phyloP scores from a whole-genome alignment of 176 grass and related monocot species.

The Hsuehochloa calcarea region DNA sequence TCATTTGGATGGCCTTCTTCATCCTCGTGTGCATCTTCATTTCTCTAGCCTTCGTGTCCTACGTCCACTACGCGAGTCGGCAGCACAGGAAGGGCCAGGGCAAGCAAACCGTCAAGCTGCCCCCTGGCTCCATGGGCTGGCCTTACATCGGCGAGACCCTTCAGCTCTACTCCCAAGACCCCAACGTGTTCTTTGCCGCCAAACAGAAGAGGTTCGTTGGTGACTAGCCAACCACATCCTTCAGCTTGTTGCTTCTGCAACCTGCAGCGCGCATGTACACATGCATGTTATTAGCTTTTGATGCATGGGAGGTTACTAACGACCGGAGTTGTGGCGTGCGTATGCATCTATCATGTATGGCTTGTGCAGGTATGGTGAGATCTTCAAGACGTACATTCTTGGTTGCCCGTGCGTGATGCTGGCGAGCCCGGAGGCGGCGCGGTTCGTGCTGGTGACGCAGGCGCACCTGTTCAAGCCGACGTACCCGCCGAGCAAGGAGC shows the following conservation, averaged over 20 bases:
- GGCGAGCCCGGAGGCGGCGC: constrained; percentile 90
- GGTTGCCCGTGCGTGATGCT: constrained; percentile 98
- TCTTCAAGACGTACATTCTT: constrained; percentile 85
- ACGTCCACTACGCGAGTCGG: constrained; percentile 1
- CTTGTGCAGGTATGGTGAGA: constrained; percentile 72
- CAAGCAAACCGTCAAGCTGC: constrained; percentile 38
- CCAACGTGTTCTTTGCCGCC: constrained; percentile 74
- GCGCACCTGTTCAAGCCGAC: constrained; percentile 87
- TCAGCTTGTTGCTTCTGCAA: background rate
- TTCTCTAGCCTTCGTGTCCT: constrained; percentile 12
- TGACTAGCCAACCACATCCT: background rate
- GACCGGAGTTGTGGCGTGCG: background rate
- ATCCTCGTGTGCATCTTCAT: constrained; percentile 35
- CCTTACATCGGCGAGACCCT: constrained; percentile 93
- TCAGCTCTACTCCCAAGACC: constrained; percentile 91
- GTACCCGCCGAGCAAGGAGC: constrained; percentile 92
- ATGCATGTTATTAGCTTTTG: background rate
- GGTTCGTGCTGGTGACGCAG: constrained; percentile 78
- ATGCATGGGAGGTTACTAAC: background rate
- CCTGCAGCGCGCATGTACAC: background rate
- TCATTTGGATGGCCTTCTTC: constrained; percentile 51
- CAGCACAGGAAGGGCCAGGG: constrained; percentile 17
- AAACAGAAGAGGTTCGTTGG: constrained; percentile 67
- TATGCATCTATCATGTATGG: background rate
- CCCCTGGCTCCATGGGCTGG: constrained; percentile 91